Conservation (phyloP, 768 basidiomycete species). For the Pleurotus djamor region DNA sequence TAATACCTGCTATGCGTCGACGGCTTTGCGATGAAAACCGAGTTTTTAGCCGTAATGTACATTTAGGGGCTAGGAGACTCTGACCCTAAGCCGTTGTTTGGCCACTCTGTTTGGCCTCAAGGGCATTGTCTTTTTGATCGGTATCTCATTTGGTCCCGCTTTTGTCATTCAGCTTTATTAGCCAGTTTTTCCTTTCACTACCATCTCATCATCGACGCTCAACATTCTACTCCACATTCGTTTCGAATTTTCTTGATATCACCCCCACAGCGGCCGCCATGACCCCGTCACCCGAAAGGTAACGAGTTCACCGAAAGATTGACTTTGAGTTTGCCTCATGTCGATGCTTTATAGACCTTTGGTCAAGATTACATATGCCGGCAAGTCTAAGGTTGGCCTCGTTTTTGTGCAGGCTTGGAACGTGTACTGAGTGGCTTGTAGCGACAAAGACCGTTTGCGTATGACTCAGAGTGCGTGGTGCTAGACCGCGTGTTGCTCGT, state of each 20-base stretch:
- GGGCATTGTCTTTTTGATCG: background rate
- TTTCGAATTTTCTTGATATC: background rate
- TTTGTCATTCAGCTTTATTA: background rate
- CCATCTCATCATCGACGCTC: background rate
- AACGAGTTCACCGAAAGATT: background rate
- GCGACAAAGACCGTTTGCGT: constrained; percentile 7
- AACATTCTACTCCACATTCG: background rate
- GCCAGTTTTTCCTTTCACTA: background rate
- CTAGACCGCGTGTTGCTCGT: background rate
- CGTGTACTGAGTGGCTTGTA: background rate
- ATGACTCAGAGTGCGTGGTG: background rate
- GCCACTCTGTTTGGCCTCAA: background rate
- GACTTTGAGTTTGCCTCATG: background rate
- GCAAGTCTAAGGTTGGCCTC: constrained; percentile 3
- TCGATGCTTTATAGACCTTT: background rate
- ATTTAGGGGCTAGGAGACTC: background rate
- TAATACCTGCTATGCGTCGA: too few species aligned
- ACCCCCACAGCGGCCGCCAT: too few species aligned
- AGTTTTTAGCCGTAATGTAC: background rate
- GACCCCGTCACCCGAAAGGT: constrained; percentile 5
- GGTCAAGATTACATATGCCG: constrained; percentile 4
- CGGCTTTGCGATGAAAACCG: too few species aligned
- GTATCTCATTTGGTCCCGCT: constrained; percentile 3
- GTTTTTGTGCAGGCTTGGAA: background rate
- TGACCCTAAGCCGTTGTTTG: background rate